phyloP scores from a whole-genome alignment of 2,329 filamentous ascomycete species.

The Ophiocordyceps sinensis region DNA sequence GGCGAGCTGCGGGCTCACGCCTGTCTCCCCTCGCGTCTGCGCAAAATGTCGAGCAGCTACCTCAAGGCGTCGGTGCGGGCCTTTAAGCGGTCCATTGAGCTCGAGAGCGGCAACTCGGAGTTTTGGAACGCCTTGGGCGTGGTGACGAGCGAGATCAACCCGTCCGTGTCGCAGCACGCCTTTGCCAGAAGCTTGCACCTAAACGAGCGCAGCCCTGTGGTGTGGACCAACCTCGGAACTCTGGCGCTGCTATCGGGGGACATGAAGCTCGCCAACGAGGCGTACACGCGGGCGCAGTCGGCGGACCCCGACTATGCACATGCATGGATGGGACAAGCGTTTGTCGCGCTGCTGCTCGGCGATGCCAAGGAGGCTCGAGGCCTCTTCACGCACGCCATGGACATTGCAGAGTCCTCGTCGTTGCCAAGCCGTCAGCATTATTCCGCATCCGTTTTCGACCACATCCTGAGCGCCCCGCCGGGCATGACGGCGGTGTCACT shows the following conservation, averaged over 20 bases:
- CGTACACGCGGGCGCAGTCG: constrained; percentile 82
- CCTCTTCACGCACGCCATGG: constrained; percentile 87
- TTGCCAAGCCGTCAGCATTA: constrained; percentile 65
- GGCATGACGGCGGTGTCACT: constrained; percentile 43
- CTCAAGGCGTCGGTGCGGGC: constrained; percentile 72
- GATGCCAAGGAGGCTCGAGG: constrained; percentile 64
- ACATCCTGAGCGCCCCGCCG: constrained; percentile 46
- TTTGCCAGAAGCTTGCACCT: constrained; percentile 87
- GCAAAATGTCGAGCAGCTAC: constrained; percentile 50
- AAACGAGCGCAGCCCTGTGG: constrained; percentile 70
- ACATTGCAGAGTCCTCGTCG: constrained; percentile 70
- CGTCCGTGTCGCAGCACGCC: constrained; percentile 80
- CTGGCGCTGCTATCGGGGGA: constrained; percentile 79
- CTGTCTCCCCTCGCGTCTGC: constrained; percentile 38
- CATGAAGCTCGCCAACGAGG: constrained; percentile 69
- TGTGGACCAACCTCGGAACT: constrained; percentile 84
- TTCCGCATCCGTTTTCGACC: constrained; percentile 67
- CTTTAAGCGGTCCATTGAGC: constrained; percentile 91
- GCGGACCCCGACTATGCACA: constrained; percentile 87
- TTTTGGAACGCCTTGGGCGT: constrained; percentile 97
- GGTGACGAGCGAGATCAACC: constrained; percentile 73
- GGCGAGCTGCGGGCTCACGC: constrained; percentile 72
- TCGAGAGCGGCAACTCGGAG: constrained; percentile 85
- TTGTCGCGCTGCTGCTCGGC: constrained; percentile 65
- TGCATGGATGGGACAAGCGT: constrained; percentile 86